Evolutionary conservation across 2,329 filamentous ascomycete species (phyloP), one percentile per base, ranked within the genome.

Genomic region (Cordyceps pruinosa): DNA sequence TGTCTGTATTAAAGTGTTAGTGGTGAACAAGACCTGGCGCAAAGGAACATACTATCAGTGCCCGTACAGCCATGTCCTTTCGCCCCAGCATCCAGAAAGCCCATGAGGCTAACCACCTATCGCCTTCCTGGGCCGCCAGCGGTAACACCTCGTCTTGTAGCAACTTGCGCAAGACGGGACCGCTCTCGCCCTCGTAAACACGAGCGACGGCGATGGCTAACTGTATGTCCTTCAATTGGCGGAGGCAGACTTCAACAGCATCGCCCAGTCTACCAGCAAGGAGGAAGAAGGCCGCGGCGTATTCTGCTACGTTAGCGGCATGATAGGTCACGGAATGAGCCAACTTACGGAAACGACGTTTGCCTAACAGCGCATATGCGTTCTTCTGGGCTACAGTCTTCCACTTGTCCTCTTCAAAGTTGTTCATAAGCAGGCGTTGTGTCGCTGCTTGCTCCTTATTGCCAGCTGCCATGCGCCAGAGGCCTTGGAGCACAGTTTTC

Each of bases 391-490:
- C 94, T 5, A 90, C 85, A 1, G 89, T 96, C 69, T 83, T 88
- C 89, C 94, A 97, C 63, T 89, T 87, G 1, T 86, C 80, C 60
- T 96, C 89, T 4, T 84, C 79, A 70, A 99, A 99, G 69, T 97
- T 91, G 66, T 97, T 95, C n/a, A 87, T 81, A 23, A 99, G 76
- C 30, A 99, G 78, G 60, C 83, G 85, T 59, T 87, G 83, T 0
- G 94, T 99, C 0, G 88, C 85, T 2, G 72, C 76, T 71, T 97
- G 94, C 70, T 99, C 95, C 58, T 81, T 84, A 65, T 95, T 88
- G 86, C 94, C 94, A 41, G 78, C 84, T 6, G 94, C 92, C 83
- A 97, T 97, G 19, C 95, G 85, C 94, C 94, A 99, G 1, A 99
- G 77, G 0, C 91, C 92, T 62, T 96, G 83, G 1, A 99, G 81